Conservation (phyloP, 169 alveolate genomes). For the Toxoplasma gondii region DNA sequence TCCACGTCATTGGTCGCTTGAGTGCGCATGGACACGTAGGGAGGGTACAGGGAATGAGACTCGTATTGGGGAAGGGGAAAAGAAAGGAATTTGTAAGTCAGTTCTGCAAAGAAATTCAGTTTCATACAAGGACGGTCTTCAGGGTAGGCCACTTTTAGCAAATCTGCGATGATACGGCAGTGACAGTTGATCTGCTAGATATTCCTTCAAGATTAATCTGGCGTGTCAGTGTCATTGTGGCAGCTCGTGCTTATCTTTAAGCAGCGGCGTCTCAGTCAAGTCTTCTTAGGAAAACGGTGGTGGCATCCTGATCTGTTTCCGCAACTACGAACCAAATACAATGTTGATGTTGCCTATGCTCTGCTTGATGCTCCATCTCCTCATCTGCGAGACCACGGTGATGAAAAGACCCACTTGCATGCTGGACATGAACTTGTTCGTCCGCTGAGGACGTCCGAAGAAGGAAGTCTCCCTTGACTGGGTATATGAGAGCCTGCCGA, state of each 20-base stretch:
- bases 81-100: conserved; percentile 28
- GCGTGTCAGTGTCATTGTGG: too few relatives aligned
- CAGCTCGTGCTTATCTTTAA: too few relatives aligned
- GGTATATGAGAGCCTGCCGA: conserved; percentile 45
- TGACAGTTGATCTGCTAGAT: too few relatives aligned
- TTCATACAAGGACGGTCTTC: not conserved
- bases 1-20: not conserved
- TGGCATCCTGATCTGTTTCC: too few relatives aligned
- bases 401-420: not conserved
- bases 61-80: conserved; percentile 17
- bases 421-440: conserved; percentile 8
- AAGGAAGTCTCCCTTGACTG: not conserved
- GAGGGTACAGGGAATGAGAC: conserved; percentile 47
- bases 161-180: too few relatives aligned
- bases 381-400: not conserved
- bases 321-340: too few relatives aligned
- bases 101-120: not conserved
- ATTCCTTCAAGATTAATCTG: too few relatives aligned
- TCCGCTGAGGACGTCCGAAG: not conserved
- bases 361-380: too few relatives aligned
- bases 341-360: too few relatives aligned
- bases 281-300: too few relatives aligned
- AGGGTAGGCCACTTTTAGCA: too few relatives aligned
- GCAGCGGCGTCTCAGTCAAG: too few relatives aligned
- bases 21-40: not conserved